Conservation (phyloP, 306 rosid species). For the Quercus glauca region DNA sequence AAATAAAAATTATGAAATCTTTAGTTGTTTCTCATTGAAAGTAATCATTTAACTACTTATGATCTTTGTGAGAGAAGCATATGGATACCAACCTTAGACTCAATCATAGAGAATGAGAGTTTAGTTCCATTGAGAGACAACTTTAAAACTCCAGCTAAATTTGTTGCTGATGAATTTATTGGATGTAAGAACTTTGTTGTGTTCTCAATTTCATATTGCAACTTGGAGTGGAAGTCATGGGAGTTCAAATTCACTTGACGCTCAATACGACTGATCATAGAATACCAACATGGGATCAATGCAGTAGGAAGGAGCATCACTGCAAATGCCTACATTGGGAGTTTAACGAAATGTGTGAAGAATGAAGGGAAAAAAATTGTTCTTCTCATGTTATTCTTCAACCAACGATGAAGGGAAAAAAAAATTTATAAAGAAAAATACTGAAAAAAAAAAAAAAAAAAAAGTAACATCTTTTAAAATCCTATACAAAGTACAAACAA, state of each 20-base stretch:
- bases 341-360: neutral
- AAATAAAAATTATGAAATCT: neutral
- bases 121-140: slow-evolving; percentile 8
- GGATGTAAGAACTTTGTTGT: slow-evolving; percentile 14
- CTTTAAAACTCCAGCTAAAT: neutral
- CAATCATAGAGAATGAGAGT: slow-evolving; percentile 9
- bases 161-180: neutral
- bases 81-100: slow-evolving; percentile 10
- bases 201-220: slow-evolving; percentile 4
- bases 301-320: slow-evolving; percentile 11
- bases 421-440: too few species aligned
- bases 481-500: too few species aligned
- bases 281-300: slow-evolving; percentile 22
- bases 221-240: neutral
- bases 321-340: slow-evolving; percentile 21
- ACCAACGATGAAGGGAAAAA: too few species aligned
- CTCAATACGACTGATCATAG: slow-evolving; percentile 4
- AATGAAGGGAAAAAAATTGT: too few species aligned
- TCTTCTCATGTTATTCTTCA: too few species aligned
- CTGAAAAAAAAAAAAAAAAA: too few species aligned
- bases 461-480: too few species aligned
- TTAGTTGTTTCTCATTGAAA: neutral
- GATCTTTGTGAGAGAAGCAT: neutral
- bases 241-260: neutral
- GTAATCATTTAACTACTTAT: neutral